phyloP scores from a whole-genome alignment of 2,329 filamentous ascomycete species.

The Plenodomus tracheiphilus region DNA sequence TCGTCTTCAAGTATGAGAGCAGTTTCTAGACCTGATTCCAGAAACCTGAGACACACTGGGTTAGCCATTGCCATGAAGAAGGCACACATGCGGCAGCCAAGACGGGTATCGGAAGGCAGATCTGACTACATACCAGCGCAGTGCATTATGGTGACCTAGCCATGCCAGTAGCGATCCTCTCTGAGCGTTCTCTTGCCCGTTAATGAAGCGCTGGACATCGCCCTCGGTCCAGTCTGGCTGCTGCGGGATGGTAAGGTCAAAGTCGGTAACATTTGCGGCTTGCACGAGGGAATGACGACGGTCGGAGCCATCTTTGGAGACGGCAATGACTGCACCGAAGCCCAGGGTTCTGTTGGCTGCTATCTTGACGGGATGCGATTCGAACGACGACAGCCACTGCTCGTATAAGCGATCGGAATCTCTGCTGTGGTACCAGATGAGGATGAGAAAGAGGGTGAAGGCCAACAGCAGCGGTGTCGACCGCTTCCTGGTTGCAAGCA shows the following conservation, averaged over 20 bases:
- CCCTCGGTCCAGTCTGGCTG: slow-evolving; percentile 49
- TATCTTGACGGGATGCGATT: slow-evolving; percentile 25
- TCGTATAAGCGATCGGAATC: slow-evolving; percentile 33
- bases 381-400: slow-evolving; percentile 32
- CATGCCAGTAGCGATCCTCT: slow-evolving; percentile 49
- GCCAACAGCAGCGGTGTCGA: slow-evolving; percentile 34
- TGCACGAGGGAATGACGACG: slow-evolving; percentile 47
- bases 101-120: slow-evolving; percentile 6
- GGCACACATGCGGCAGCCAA: slow-evolving; percentile 8
- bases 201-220: slow-evolving; percentile 44
- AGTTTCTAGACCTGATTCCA: slow-evolving; percentile 47
- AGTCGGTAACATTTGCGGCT: slow-evolving; percentile 47
- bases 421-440: slow-evolving; percentile 34
- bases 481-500: slow-evolving; percentile 40
- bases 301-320: slow-evolving; percentile 45
- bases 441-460: slow-evolving; percentile 28
- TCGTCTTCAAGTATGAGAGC: slow-evolving; percentile 52
- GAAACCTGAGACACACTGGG: slow-evolving; percentile 40
- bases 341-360: slow-evolving; percentile 43
- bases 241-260: slow-evolving; percentile 48
- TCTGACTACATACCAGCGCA: slow-evolving; percentile 38
- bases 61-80: slow-evolving; percentile 8
- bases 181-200: slow-evolving; percentile 39
- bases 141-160: slow-evolving; percentile 50
- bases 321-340: slow-evolving; percentile 48